Conservation (phyloP, 2,329 filamentous ascomycete genomes). For the Talaromyces piceae region DNA sequence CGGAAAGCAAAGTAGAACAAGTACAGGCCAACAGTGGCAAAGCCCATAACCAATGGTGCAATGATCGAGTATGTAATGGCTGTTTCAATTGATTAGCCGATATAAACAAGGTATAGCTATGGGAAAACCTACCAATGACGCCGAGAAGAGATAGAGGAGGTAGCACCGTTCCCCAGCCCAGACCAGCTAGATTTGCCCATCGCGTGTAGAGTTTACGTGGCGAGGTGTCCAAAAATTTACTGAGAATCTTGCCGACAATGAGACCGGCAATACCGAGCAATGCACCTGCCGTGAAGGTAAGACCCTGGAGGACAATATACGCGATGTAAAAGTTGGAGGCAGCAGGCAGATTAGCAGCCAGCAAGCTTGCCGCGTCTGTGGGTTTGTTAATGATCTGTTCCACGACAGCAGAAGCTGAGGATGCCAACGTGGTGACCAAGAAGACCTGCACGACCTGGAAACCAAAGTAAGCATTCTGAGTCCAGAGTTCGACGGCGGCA, state of each 20-base stretch:
- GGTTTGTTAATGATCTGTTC: constrained; percentile 58
- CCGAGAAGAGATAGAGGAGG: constrained; percentile 75
- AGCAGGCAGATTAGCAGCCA: constrained; percentile 68
- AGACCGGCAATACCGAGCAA: constrained; percentile 69
- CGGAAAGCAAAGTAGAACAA: constrained; percentile 82
- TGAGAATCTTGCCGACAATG: constrained; percentile 64
- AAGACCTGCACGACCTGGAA: constrained; percentile 77
- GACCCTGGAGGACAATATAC: constrained; percentile 88
- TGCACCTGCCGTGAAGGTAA: constrained; percentile 67
- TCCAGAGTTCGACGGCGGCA: constrained; percentile 76
- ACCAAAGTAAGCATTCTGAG: constrained; percentile 79
- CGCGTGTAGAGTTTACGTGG: constrained; percentile 73
- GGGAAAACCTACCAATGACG: constrained; percentile 58
- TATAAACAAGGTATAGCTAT: not conserved
- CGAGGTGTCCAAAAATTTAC: constrained; percentile 66
- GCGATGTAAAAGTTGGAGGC: constrained; percentile 92
- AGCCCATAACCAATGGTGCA: constrained; percentile 74
- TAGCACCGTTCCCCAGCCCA: constrained; percentile 78
- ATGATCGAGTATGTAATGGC: constrained; percentile 82
- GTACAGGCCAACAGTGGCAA: constrained; percentile 68
- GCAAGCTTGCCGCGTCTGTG: constrained; percentile 51
- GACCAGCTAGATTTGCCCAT: constrained; percentile 64
- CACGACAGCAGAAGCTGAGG: constrained; percentile 66
- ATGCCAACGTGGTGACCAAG: constrained; percentile 74
- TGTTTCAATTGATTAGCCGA: constrained; percentile 21